Percentiles rank a stretch among this genome's conserved stretches.
These are phyloP conservation scores for Calamus simplicifolius DNA, from an alignment of 176 grass and related monocot genomes.

Conservation along the genomic window DNA sequence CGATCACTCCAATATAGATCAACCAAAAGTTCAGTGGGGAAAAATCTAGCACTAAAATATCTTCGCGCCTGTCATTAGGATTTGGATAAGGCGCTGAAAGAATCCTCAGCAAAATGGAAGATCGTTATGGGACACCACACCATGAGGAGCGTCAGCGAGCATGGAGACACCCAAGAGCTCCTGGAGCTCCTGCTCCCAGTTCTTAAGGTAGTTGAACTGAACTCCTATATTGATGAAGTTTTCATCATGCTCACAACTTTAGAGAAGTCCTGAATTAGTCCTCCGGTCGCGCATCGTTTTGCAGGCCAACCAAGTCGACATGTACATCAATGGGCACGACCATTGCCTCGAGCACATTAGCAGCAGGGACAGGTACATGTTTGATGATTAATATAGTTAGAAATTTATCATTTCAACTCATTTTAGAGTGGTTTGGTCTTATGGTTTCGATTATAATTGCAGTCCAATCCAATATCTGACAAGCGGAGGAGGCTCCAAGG, in stretches of 20 bases:
- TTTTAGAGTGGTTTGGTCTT: constrained; percentile 7
- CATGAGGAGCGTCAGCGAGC: constrained; percentile 70
- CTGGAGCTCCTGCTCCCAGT: constrained; percentile 59
- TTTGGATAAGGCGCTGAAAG: constrained; percentile 56
- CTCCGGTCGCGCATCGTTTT: background rate
- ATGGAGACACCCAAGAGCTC: constrained; percentile 76
- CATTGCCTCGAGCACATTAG: constrained; percentile 94
- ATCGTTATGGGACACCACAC: constrained; percentile 81
- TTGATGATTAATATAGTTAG: background rate
- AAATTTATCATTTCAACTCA: no score
- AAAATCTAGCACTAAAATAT: no score
- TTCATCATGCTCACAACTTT: no score
- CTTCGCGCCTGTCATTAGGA: constrained; percentile 29
- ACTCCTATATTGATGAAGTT: background rate
- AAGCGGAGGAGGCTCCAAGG: constrained; percentile 75
- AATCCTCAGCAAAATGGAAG: constrained; percentile 75
- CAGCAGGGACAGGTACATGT: constrained; percentile 61
- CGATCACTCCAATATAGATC: no score
- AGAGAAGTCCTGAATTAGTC: no score
- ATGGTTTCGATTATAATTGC: background rate
- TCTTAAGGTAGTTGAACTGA: constrained; percentile 44
- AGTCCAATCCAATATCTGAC: constrained; percentile 83
- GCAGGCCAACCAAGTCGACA: constrained; percentile 42
- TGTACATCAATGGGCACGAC: constrained; percentile 89
- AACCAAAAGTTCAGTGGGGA: no score